These are phyloP conservation scores for Penicillium tannophilum DNA, from an alignment of 495 filamentous ascomycete species.

Conservation along the genomic window DNA sequence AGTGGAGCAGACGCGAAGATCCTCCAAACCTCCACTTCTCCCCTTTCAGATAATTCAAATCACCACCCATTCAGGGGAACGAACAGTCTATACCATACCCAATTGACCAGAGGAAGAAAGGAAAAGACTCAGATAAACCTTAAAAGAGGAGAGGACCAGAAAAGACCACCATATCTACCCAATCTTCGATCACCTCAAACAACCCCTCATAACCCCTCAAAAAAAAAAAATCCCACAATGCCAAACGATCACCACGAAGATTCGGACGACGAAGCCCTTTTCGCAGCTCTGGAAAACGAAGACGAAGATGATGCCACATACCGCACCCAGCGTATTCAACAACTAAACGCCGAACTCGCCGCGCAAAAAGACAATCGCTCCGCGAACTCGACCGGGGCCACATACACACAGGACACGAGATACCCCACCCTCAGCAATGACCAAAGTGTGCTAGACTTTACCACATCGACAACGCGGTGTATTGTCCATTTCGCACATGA, in stretches of 20 bases:
- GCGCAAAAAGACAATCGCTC: slow-evolving; percentile 42
- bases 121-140: too few species aligned
- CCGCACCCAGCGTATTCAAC: slow-evolving; percentile 69
- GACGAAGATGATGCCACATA: slow-evolving; percentile 56
- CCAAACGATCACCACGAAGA: slow-evolving; percentile 16
- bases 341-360: slow-evolving; percentile 66
- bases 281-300: slow-evolving; percentile 68
- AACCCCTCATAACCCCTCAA: not conserved
- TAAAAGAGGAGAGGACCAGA: not conserved
- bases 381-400: slow-evolving; percentile 27
- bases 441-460: slow-evolving; percentile 68
- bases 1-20: not conserved
- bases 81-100: not conserved
- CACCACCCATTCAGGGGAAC: not conserved
- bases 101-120: not conserved
- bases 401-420: slow-evolving; percentile 36
- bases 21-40: slow-evolving; percentile 1
- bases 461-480: slow-evolving; percentile 62
- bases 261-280: slow-evolving; percentile 72
- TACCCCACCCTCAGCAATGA: slow-evolving; percentile 67
- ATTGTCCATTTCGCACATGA: slow-evolving; percentile 77
- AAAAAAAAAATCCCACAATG: not conserved
- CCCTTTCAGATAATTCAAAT: not conserved
- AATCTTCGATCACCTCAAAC: not conserved
- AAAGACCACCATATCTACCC: not conserved